These are phyloP conservation scores for Lichtheimia ornata DNA, from an alignment of 371 early-diverging fungal species.

Conservation along the genomic window DNA sequence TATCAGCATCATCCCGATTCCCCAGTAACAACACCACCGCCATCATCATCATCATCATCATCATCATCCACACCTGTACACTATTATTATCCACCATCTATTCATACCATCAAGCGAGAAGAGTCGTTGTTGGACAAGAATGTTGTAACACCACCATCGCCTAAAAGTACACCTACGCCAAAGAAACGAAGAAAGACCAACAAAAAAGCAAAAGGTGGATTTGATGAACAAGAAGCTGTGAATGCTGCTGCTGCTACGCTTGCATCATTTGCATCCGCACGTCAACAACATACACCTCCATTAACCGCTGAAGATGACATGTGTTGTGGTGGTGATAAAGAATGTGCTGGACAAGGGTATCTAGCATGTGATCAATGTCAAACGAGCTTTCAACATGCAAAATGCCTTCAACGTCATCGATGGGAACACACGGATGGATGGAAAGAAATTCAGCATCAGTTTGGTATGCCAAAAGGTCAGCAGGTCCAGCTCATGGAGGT, in stretches of 20 bases:
- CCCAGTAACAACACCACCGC: constrained; percentile 11
- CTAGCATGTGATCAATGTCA: constrained; percentile 38
- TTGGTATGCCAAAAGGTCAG: constrained; percentile 39
- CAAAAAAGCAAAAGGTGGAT: too few species aligned
- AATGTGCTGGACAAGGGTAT: constrained; percentile 33
- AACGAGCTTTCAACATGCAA: constrained; percentile 31
- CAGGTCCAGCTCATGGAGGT: constrained; percentile 52
- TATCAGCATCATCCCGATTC: constrained; percentile 2
- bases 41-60: constrained; percentile 3
- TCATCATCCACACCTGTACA: neutral
- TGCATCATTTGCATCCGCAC: constrained; percentile 39
- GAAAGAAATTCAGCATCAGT: constrained; percentile 20
- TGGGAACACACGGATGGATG: constrained; percentile 40
- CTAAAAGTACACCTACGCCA: neutral
- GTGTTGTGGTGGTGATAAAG: constrained; percentile 24
- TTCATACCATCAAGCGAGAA: too few species aligned
- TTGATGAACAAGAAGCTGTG: constrained; percentile 30
- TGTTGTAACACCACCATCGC: too few species aligned
- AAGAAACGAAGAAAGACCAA: too few species aligned
- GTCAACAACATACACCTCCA: neutral
- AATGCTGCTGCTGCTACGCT: constrained; percentile 47
- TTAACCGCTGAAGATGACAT: constrained; percentile 6
- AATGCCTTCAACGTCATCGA: constrained; percentile 40
- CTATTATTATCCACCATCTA: too few species aligned
- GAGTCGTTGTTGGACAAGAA: too few species aligned